phyloP scores from a whole-genome alignment of 345 rosid genomes.

The Eucalyptus dawsonii region DNA sequence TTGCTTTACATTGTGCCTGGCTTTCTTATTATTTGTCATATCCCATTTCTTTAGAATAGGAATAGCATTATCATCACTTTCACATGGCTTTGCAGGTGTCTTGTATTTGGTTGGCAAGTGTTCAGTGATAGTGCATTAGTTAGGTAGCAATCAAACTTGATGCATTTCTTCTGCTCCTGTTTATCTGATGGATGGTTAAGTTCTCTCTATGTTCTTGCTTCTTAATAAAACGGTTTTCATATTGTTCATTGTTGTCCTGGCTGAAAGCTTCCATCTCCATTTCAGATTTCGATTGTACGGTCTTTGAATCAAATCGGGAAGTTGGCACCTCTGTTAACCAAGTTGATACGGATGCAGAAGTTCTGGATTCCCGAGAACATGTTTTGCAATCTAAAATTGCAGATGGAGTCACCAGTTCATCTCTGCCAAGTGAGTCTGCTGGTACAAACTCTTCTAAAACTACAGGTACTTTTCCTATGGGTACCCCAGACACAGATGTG shows the following conservation, averaged over 20 bases:
- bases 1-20: background rate
- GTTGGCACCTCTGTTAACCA: constrained; percentile 23
- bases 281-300: constrained; percentile 10
- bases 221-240: background rate
- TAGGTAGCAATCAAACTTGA: background rate
- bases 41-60: background rate
- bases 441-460: background rate
- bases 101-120: background rate
- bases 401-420: constrained; percentile 12
- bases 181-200: background rate
- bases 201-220: background rate
- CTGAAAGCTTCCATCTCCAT: background rate
- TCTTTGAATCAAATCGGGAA: constrained; percentile 8
- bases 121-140: background rate
- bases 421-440: constrained; percentile 22
- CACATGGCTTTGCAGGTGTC: background rate
- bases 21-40: background rate
- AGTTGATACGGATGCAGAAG: constrained; percentile 14
- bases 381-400: constrained; percentile 19
- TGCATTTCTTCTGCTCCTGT: background rate
- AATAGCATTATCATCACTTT: background rate
- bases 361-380: constrained; percentile 19
- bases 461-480: constrained; percentile 1
- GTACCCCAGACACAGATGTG: constrained; percentile 19
- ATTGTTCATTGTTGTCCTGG: background rate